A percentile compares a stretch with the other conserved stretches of the same genome.
phyloP scores from a whole-genome alignment of 2,329 filamentous ascomycete species.

The Fusarium circinatum region DNA sequence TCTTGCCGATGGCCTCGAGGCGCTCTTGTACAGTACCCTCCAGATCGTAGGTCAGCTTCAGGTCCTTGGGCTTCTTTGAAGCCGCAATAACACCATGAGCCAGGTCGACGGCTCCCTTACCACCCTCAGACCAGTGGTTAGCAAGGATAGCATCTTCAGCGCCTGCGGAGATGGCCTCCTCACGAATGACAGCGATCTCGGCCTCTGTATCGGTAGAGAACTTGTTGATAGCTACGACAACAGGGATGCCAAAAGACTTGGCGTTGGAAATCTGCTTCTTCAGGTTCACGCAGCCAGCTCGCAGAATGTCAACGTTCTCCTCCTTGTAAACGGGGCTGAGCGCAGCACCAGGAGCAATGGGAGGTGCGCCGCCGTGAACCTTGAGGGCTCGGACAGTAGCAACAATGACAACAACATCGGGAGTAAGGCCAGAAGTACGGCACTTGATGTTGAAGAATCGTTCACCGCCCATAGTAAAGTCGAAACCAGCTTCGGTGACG shows the following conservation, averaged over 20 bases:
- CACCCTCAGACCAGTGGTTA: constrained; percentile 97
- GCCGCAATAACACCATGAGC: constrained; percentile 88
- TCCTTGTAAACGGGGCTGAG: constrained; percentile 90
- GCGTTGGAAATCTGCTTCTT: constrained; percentile 96
- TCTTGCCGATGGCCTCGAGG: constrained; percentile 88
- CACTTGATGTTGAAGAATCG: constrained; percentile 99
- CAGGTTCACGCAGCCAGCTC: constrained; percentile 90
- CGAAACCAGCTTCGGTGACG: constrained; percentile 96
- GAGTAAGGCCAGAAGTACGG: constrained; percentile 89
- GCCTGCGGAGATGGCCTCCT: constrained; percentile 90
- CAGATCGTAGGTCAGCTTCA: constrained; percentile 86
- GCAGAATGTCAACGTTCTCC: constrained; percentile 92
- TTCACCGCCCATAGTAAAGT: constrained; percentile 99
- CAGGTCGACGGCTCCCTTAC: constrained; percentile 87
- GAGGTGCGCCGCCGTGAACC: constrained; percentile 95
- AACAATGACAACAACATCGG: constrained; percentile 94
- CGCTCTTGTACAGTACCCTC: constrained; percentile 85
- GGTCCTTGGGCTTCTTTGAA: constrained; percentile 83
- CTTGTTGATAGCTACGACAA: constrained; percentile 97
- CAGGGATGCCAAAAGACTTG: constrained; percentile 87
- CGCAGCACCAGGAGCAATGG: constrained; percentile 86
- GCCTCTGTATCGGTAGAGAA: constrained; percentile 94
- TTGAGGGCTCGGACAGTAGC: constrained; percentile 96
- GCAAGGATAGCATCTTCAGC: constrained; percentile 93
- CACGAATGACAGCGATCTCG: constrained; percentile 87